phyloP scores from a whole-genome alignment of 2,329 filamentous ascomycete species.

The Pseudocercospora vitis region DNA sequence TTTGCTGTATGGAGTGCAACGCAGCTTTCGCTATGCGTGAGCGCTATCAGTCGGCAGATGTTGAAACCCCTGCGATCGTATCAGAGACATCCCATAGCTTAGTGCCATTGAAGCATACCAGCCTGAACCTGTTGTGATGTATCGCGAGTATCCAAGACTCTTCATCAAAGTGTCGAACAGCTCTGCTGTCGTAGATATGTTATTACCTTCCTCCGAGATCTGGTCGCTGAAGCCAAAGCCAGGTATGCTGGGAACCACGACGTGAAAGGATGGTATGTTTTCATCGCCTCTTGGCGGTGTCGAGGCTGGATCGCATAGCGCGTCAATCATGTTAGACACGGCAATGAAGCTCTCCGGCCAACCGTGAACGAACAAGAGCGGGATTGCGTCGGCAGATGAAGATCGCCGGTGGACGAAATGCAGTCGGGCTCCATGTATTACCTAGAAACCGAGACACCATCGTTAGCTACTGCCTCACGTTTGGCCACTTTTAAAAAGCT shows the following conservation, averaged over 20 bases:
- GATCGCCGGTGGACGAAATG: slow-evolving; percentile 67
- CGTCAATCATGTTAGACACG: slow-evolving; percentile 56
- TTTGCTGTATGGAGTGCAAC: slow-evolving; percentile 62
- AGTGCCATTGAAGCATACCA: too few relatives aligned
- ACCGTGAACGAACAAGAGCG: slow-evolving; percentile 63
- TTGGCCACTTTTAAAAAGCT: too few relatives aligned
- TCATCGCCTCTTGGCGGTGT: slow-evolving; percentile 32
- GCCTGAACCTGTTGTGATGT: slow-evolving; percentile 58
- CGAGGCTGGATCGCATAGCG: slow-evolving; percentile 56
- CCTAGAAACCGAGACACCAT: too few relatives aligned
- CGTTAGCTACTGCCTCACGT: too few relatives aligned
- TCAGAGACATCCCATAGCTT: not conserved
- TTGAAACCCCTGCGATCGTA: slow-evolving; percentile 45
- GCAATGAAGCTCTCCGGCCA: slow-evolving; percentile 67
- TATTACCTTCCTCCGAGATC: slow-evolving; percentile 51
- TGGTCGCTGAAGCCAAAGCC: slow-evolving; percentile 68
- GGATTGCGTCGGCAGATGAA: slow-evolving; percentile 55
- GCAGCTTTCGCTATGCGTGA: slow-evolving; percentile 52
- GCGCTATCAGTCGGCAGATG: slow-evolving; percentile 49
- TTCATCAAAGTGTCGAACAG: slow-evolving; percentile 62
- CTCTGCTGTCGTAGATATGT: slow-evolving; percentile 55
- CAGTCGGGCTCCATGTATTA: slow-evolving; percentile 51
- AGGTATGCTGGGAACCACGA: slow-evolving; percentile 66
- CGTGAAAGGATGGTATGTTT: slow-evolving; percentile 56
- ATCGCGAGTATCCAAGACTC: slow-evolving; percentile 59